Base-by-base conservation (phyloP, 1,139 yeast species). In the Candida pseudoviswanathii region DNA sequence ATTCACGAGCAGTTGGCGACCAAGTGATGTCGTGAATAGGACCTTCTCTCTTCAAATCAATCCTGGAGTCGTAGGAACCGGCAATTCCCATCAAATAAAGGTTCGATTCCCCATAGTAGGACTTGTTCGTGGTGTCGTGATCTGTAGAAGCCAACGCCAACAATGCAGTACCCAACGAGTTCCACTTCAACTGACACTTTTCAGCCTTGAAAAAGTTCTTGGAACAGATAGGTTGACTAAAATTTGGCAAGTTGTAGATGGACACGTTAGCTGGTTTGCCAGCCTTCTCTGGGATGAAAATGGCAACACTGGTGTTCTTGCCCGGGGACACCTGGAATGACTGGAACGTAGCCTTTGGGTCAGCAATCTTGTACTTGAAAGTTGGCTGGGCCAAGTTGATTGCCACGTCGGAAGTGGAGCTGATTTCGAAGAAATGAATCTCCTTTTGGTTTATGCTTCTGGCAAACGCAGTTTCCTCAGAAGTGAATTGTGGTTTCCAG, bases 11-110 rank as follows among this genome's bases (percentile, higher is more conserved):
- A 47, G 92, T 85, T 52, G 98, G 97, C 29, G 97, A 88, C 99
- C 99, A 95, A 32, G 96, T 86, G 57, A 94, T 88, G 66, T 94
- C 99, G 70, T 95, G 97, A 58, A 95, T 91, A 43, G 99, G 98
- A 27, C 99, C 99, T 62, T 90, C 96, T 63, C 89, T 86, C 54
- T 88, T 90, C 61, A 95, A 82, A 51, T 85, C 82, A 60, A 95
- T 92, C 62, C 97, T 80, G 43, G 94, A 89, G 62, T 94, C 96
- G 64, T 89, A 91, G 38, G 94, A 82, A 7, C 97, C 98, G 24
- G 96, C 91, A 61, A 92, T 88, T 49, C 97, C 97, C 58, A 95
- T 79, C 53, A 95, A 72, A 65, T 92, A 95, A 59, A 95, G 77
- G 57, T 94, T 91, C 48, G 96, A 89, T 74, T 95, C 98, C 55